Evolutionary conservation across 768 basidiomycete species (phyloP).

Genomic region (Pulveroboletus sp.): DNA sequence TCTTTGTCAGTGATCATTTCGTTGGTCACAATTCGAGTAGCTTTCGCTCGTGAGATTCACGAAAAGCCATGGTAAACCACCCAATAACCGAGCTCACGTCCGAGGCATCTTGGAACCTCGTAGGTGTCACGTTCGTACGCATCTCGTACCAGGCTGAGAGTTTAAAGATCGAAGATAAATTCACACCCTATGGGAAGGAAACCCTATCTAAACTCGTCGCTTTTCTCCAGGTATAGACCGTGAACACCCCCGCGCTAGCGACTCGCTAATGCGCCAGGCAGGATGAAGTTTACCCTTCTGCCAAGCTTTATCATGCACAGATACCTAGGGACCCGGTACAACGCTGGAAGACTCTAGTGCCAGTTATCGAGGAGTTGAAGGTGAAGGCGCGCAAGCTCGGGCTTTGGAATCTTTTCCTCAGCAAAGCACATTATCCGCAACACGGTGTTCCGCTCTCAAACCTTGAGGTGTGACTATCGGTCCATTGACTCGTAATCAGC

Average conservation of each 20-base stretch:
- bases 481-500: not conserved
- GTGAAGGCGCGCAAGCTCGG: conserved; percentile 81
- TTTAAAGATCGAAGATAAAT: conserved; percentile 80
- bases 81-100: conserved; percentile 76
- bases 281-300: conserved; percentile 86
- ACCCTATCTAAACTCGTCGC: conserved; percentile 75
- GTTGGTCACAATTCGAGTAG: too few species aligned
- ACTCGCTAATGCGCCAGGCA: conserved; percentile 26
- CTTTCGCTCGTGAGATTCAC: not conserved
- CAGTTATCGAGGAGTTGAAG: conserved; percentile 81
- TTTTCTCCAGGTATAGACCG: conserved; percentile 69
- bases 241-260: not conserved
- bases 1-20: not conserved
- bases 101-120: conserved; percentile 83
- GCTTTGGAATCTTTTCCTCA: conserved; percentile 96
- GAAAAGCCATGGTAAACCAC: conserved; percentile 50
- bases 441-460: conserved; percentile 88
- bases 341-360: conserved; percentile 83
- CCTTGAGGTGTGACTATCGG: conserved; percentile 62
- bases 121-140: conserved; percentile 30
- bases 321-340: conserved; percentile 66
- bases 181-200: conserved; percentile 86
- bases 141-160: conserved; percentile 3
- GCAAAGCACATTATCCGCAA: conserved; percentile 88
- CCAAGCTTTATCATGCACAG: conserved; percentile 73